A percentile compares a stretch with the other conserved stretches of the same genome.
phyloP scores from a whole-genome alignment of 441 rosid species.

The Populus hybrid region DNA sequence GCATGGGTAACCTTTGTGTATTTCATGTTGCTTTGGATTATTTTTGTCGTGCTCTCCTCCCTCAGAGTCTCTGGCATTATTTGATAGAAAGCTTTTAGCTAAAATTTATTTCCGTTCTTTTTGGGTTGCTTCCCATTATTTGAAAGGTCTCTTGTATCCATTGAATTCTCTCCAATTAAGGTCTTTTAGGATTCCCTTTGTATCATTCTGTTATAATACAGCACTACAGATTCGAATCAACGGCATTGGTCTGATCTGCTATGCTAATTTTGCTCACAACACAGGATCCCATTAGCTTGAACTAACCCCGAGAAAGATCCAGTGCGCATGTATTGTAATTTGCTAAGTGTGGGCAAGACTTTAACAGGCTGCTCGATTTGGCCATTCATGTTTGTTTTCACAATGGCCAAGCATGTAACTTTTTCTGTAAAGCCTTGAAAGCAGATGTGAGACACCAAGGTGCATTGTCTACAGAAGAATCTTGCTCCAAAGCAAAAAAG shows the following conservation, averaged over 20 bases:
- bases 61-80: constrained; percentile 59
- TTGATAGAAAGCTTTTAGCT: constrained; percentile 21
- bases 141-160: background rate
- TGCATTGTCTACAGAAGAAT: background rate
- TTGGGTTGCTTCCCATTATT: background rate
- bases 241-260: too few species aligned
- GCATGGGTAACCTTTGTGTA: constrained; percentile 68
- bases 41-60: constrained; percentile 81
- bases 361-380: background rate
- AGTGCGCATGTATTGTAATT: background rate
- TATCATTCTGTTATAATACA: background rate
- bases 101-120: background rate
- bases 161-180: background rate
- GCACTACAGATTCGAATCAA: too few species aligned
- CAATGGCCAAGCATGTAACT: background rate
- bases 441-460: background rate
- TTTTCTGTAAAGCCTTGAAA: background rate
- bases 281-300: too few species aligned
- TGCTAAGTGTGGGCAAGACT: background rate
- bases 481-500: background rate
- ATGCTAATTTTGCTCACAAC: too few species aligned
- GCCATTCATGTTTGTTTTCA: background rate
- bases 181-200: background rate
- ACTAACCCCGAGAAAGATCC: background rate
- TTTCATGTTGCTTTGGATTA: constrained; percentile 80